phyloP scores from a whole-genome alignment of 164 flowering plant species.

The Magnolia changhungtana region DNA sequence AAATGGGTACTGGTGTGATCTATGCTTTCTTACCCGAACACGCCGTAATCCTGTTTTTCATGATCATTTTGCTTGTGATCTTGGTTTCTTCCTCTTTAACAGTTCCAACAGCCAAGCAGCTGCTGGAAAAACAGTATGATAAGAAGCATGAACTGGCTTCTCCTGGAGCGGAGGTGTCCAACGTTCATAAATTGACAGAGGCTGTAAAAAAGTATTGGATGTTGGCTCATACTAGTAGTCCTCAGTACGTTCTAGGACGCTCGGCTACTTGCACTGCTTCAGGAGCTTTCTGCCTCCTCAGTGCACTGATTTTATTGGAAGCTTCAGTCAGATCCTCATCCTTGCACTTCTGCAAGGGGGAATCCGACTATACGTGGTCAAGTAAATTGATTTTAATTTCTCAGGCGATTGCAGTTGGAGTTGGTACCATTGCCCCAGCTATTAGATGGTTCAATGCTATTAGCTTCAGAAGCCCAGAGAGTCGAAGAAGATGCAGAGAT shows the following conservation, averaged over 20 bases:
- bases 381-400: neutral
- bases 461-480: neutral
- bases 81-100: conserved; percentile 4
- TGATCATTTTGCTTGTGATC: conserved; percentile 24
- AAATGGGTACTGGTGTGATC: conserved; percentile 51
- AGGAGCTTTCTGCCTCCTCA: conserved; percentile 44
- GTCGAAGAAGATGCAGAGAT: neutral
- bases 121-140: conserved; percentile 29
- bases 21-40: conserved; percentile 45
- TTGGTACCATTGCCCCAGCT: neutral
- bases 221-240: conserved; percentile 55
- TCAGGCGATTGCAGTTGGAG: neutral
- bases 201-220: conserved; percentile 42
- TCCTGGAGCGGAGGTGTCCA: neutral
- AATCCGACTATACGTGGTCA: conserved; percentile 63
- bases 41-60: conserved; percentile 30
- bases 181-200: conserved; percentile 23
- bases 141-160: neutral
- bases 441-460: neutral
- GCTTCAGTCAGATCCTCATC: conserved; percentile 34
- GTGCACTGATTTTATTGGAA: conserved; percentile 36
- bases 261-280: conserved; percentile 50
- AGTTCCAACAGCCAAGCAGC: conserved; percentile 26
- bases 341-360: conserved; percentile 35
- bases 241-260: conserved; percentile 55